A percentile compares a stretch with the other conserved stretches of the same genome.
Conservation (phyloP, 1,139 yeast species). For the Taiozyma sp. region DNA sequence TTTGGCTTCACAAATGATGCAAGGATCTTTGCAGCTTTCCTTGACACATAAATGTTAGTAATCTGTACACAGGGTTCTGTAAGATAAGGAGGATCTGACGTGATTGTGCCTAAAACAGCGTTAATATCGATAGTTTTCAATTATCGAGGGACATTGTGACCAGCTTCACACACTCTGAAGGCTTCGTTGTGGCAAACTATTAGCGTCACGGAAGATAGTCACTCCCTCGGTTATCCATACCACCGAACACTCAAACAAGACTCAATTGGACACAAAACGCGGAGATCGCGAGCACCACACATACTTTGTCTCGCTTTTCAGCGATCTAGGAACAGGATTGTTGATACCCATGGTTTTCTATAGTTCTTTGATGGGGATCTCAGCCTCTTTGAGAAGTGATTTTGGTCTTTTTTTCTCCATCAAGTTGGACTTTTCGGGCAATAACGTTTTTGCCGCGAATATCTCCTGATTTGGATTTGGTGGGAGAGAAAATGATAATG, state of each 20-base stretch:
- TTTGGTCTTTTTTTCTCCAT: neutral
- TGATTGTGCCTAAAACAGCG: neutral
- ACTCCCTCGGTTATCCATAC: neutral
- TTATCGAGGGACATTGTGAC: no score
- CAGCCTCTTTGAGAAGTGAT: neutral
- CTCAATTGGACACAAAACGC: neutral
- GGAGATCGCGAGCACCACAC: slow-evolving; percentile 28
- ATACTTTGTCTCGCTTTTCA: slow-evolving; percentile 81
- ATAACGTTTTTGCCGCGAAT: neutral
- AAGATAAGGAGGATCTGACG: neutral
- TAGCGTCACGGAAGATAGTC: neutral
- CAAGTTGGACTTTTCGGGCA: neutral
- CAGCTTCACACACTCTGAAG: neutral
- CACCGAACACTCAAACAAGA: neutral
- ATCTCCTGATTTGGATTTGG: neutral
- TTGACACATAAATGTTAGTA: slow-evolving; percentile 20
- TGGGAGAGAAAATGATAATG: neutral
- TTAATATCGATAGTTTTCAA: no score
- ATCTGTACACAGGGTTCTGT: neutral
- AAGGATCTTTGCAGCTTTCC: slow-evolving; percentile 93
- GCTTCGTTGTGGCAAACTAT: neutral
- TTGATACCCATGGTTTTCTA: slow-evolving; percentile 60
- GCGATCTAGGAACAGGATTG: slow-evolving; percentile 92
- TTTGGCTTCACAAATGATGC: slow-evolving; percentile 94
- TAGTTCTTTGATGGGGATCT: no score